A percentile compares a stretch with the other conserved stretches of the same genome.
These are phyloP conservation scores for Penicillium egyptiacum DNA, from an alignment of 495 filamentous ascomycete genomes.

Conservation along the genomic window DNA sequence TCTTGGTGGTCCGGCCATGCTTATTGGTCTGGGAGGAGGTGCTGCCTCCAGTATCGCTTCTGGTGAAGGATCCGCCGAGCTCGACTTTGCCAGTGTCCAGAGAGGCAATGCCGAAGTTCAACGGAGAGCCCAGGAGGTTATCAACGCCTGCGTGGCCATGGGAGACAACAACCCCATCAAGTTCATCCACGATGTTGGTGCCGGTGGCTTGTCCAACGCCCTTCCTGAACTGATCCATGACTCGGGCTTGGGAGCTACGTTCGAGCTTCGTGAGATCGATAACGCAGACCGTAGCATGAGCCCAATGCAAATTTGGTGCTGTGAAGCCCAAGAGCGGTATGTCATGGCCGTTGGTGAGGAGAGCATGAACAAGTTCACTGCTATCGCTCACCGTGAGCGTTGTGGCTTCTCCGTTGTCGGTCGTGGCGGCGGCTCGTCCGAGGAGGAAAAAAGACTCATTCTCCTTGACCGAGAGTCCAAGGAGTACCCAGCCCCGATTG, in stretches of 20 bases:
- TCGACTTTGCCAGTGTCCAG: slow-evolving; percentile 96
- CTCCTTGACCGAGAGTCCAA: slow-evolving; percentile 79
- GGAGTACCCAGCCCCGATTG: slow-evolving; percentile 76
- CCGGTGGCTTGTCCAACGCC: slow-evolving; percentile 91
- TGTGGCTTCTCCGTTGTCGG: slow-evolving; percentile 95
- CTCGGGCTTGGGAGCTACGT: slow-evolving; percentile 79
- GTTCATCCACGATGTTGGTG: slow-evolving; percentile 96
- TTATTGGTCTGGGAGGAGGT: slow-evolving; percentile 93
- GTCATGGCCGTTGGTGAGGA: slow-evolving; percentile 80
- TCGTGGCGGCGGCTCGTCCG: slow-evolving; percentile 60
- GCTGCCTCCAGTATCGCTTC: slow-evolving; percentile 89
- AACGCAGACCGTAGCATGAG: slow-evolving; percentile 89
- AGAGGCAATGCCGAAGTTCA: slow-evolving; percentile 92
- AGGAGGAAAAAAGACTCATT: slow-evolving; percentile 68
- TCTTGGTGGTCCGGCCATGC: slow-evolving; percentile 92
- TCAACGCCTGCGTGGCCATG: slow-evolving; percentile 85
- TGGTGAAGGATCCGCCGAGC: slow-evolving; percentile 80
- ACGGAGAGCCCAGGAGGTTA: slow-evolving; percentile 91
- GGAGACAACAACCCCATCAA: slow-evolving; percentile 83
- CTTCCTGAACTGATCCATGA: slow-evolving; percentile 91
- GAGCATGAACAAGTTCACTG: slow-evolving; percentile 76
- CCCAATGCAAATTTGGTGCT: slow-evolving; percentile 95
- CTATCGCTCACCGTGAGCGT: slow-evolving; percentile 81
- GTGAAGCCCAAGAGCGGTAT: slow-evolving; percentile 94
- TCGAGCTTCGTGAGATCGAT: slow-evolving; percentile 90